phyloP scores from a whole-genome alignment of 148 eudicot genomes.

The Camellia sinensis region DNA sequence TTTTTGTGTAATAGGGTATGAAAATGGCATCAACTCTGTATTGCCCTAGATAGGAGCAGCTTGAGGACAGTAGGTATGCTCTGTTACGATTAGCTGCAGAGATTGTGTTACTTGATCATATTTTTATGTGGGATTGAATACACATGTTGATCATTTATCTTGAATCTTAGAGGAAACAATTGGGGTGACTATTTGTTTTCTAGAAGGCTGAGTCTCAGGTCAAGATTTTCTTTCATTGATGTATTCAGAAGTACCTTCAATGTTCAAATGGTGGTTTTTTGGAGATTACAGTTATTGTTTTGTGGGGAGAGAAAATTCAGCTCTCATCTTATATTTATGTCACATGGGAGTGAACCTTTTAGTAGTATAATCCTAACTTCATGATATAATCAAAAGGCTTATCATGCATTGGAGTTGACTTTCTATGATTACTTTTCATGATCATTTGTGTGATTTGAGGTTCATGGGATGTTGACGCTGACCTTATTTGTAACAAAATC shows the following conservation, averaged over 20 bases:
- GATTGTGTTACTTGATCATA: background rate
- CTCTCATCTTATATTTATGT: background rate
- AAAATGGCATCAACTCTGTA: background rate
- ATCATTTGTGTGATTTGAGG: conserved; percentile 12
- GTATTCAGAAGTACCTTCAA: background rate
- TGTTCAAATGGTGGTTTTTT: background rate
- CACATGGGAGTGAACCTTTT: too few species aligned
- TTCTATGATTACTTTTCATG: background rate
- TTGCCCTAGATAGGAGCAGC: conserved; percentile 16
- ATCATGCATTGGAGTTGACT: conserved; percentile 6
- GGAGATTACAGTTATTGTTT: background rate
- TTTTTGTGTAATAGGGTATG: background rate
- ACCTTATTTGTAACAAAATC: background rate
- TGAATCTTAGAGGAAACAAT: background rate
- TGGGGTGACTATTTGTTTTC: background rate
- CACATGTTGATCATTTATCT: background rate
- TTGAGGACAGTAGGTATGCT: conserved; percentile 2
- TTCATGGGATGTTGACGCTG: background rate
- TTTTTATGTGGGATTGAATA: conserved; percentile 10
- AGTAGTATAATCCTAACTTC: background rate
- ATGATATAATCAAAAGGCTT: conserved; percentile 1
- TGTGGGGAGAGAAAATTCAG: background rate
- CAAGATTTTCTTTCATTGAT: conserved; percentile 8
- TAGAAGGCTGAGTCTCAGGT: conserved; percentile 11
- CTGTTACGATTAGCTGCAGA: background rate